A percentile compares a stretch with the other conserved stretches of the same genome.
Evolutionary conservation across 2,329 filamentous ascomycete species (phyloP).

Genomic region (Hymenoscyphus albidus): DNA sequence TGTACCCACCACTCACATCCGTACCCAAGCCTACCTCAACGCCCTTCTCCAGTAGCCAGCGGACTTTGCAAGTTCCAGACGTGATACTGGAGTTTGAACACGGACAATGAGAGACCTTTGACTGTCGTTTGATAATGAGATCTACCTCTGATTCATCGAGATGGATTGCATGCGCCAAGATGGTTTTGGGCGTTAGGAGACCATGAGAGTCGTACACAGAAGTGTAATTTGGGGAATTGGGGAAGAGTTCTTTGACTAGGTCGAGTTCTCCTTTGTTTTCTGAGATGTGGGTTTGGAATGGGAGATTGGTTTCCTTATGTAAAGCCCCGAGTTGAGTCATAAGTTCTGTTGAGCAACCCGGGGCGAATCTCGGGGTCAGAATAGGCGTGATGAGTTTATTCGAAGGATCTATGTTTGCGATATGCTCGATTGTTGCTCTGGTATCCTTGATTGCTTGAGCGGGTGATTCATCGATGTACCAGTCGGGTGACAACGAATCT

Average conservation of each 20-base stretch:
- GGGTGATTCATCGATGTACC: conserved; percentile 72
- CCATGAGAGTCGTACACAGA: conserved; percentile 72
- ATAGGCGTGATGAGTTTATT: conserved; percentile 69
- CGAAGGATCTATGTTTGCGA: conserved; percentile 61
- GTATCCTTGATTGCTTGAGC: conserved; percentile 55
- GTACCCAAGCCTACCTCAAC: conserved; percentile 83
- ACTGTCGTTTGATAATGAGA: conserved; percentile 56
- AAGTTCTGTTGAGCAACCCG: conserved; percentile 54
- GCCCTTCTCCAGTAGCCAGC: conserved; percentile 68
- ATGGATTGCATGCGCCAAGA: conserved; percentile 84
- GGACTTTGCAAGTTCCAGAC: conserved; percentile 71
- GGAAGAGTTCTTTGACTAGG: conserved; percentile 69
- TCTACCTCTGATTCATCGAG: conserved; percentile 62
- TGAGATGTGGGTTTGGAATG: conserved; percentile 84
- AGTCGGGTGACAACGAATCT: conserved; percentile 72
- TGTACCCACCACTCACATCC: conserved; percentile 86
- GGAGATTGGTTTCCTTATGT: conserved; percentile 57
- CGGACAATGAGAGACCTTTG: conserved; percentile 81
- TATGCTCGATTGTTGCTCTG: conserved; percentile 58
- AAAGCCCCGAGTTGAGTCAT: conserved; percentile 63
- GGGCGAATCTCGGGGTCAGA: conserved; percentile 71
- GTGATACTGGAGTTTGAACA: conserved; percentile 81
- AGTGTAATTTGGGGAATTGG: conserved; percentile 60
- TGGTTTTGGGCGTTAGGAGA: conserved; percentile 67
- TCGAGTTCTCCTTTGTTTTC: conserved; percentile 74